Base-by-base conservation (phyloP, 2,329 filamentous ascomycete species). In the Pseudocercospora fuligena region DNA sequence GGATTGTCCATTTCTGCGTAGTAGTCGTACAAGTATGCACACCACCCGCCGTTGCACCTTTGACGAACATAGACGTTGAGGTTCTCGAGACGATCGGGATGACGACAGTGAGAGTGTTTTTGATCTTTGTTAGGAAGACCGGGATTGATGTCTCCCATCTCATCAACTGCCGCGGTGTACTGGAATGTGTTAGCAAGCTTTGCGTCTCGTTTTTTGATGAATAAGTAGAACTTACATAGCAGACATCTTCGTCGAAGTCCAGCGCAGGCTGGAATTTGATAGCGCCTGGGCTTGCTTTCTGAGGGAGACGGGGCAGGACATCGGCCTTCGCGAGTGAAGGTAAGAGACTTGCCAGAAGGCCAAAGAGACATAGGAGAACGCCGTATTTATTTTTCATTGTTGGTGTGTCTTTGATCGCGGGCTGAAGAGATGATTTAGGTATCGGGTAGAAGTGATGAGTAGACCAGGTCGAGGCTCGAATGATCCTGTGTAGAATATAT, bases 11-110 rank as follows among this genome's bases (percentile, higher is more conserved):
- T 62, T 23, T 62, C 60, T 25, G 47, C 46, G 11, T 62, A 62
- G 46, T 62, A 62, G 21, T 62, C 60, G 46, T 62, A 62, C 16
- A 62, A 19, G 23, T 53, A 53, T 27, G 60, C 60, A 43, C 60
- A 62, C 60, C 60, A 62, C 11, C 60, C 60, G 19, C 53, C 29
- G 33, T 62, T 62, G 33, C 60, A 62, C 2, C 60, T 29, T 36
- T 31, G n/a, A 1, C 60, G 43, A 21, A 43, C 47, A 29, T 62
- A 62, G 43, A 62, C 60, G 47, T 62, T 62, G 47, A 29, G 27
- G n/a, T 62, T 62, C 6, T 54, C 25, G n/a, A 62, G 49, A 27
- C 60, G 60, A 19, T 40, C 31, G 0, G 60, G 23, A 21, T 36
- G 16, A 23, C 60, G 23, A 25, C 60, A 62, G 27, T 46, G 46